Evolutionary conservation across 805 yeast species (phyloP).

Genomic region (Teunomyces barrocoloradensis): DNA sequence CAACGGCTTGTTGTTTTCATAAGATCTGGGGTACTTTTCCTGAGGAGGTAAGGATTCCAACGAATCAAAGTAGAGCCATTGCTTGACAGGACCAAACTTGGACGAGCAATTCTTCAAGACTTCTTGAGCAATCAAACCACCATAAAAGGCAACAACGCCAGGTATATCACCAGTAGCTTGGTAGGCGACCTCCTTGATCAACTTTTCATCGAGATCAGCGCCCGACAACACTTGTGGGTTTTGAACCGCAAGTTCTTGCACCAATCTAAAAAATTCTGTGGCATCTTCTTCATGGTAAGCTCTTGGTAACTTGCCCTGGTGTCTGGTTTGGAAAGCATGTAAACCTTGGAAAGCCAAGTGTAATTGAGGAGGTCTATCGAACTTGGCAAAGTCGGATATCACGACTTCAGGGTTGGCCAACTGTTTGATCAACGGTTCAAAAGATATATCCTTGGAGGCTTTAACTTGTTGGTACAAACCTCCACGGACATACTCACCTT

Average conservation of each 20-base stretch:
- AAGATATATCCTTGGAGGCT: constrained; percentile 64
- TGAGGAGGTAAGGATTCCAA: constrained; percentile 80
- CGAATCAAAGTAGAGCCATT: constrained; percentile 90
- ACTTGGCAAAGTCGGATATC: constrained; percentile 87
- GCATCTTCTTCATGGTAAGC: constrained; percentile 79
- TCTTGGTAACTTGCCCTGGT: constrained; percentile 68
- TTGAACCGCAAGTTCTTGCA: constrained; percentile 57
- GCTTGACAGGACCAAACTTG: constrained; percentile 90
- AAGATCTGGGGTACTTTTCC: constrained; percentile 58
- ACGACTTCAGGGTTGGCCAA: constrained; percentile 74
- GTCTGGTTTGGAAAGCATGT: constrained; percentile 63
- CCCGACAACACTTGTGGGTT: constrained; percentile 55
- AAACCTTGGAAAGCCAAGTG: constrained; percentile 93
- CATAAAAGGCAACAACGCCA: constrained; percentile 82
- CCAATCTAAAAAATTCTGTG: constrained; percentile 56
- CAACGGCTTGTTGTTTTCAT: constrained; percentile 68
- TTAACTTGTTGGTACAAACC: constrained; percentile 93
- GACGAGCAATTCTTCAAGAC: constrained; percentile 94
- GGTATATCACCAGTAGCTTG: constrained; percentile 93
- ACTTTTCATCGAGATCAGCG: constrained; percentile 53
- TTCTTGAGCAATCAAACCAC: constrained; percentile 96
- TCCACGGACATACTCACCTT: constrained; percentile 71
- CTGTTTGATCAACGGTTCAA: constrained; percentile 63
- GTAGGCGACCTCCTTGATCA: constrained; percentile 70
- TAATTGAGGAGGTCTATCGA: constrained; percentile 85